These are phyloP conservation scores for Isatis tinctoria DNA, from an alignment of 345 rosid genomes.

Conservation along the genomic window DNA sequence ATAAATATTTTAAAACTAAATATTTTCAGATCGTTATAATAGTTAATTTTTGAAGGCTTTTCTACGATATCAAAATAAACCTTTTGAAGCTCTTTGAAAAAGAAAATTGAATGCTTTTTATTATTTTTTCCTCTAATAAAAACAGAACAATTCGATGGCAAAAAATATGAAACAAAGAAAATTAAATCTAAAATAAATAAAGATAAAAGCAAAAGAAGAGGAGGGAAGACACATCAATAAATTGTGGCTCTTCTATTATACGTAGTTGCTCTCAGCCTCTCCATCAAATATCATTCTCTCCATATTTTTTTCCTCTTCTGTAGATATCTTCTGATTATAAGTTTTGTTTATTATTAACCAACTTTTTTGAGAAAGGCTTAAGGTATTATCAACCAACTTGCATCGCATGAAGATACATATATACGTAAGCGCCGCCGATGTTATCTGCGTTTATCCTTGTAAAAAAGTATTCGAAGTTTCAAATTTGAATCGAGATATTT, in stretches of 20 bases:
- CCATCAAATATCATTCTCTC: conserved; percentile 6
- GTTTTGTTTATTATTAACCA: neutral
- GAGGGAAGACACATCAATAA: conserved; percentile 8
- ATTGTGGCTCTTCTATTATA: conserved; percentile 18
- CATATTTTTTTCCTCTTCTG: neutral
- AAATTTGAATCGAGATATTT: neutral
- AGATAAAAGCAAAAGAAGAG: conserved; percentile 26
- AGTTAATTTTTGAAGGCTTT: neutral
- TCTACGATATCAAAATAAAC: neutral
- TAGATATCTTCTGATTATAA: neutral
- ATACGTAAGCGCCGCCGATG: neutral
- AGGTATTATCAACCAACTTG: neutral
- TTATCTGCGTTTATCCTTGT: neutral
- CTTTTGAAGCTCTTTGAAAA: too few species aligned
- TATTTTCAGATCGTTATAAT: neutral
- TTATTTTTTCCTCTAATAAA: neutral
- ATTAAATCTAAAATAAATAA: neutral
- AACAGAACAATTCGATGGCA: neutral
- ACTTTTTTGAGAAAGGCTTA: neutral
- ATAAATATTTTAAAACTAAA: neutral
- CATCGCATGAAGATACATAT: neutral
- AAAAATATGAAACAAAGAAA: conserved; percentile 9
- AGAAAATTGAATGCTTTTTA: too few species aligned
- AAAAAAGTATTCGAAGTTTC: neutral
- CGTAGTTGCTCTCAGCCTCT: conserved; percentile 27